phyloP scores from a whole-genome alignment of 148 eudicot genomes.

The Silene conica region DNA sequence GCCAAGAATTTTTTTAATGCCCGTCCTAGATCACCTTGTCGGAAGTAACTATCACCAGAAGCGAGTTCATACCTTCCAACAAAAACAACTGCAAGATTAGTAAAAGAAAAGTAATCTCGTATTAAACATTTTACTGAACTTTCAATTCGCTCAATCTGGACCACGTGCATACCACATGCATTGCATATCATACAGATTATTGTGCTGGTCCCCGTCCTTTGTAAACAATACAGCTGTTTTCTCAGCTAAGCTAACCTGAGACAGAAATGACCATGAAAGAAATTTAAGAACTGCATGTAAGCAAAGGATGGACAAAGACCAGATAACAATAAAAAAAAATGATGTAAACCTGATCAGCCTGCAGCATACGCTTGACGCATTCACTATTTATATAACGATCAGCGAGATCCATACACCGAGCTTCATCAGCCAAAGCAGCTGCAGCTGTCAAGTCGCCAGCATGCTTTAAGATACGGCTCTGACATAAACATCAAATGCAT shows the following conservation, averaged over 20 bases:
- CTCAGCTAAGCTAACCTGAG: conserved; percentile 82
- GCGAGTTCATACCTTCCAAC: conserved; percentile 89
- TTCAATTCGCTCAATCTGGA: neutral
- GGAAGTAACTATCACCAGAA: conserved; percentile 94
- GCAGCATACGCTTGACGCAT: conserved; percentile 96
- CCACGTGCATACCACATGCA: conserved; percentile 85
- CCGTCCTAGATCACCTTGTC: conserved; percentile 95
- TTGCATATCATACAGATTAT: conserved; percentile 95
- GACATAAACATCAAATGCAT: conserved; percentile 21
- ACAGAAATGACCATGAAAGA: conserved; percentile 9
- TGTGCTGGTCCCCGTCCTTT: conserved; percentile 97
- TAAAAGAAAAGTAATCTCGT: conserved; percentile 6
- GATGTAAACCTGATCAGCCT: conserved; percentile 84
- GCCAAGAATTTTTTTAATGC: conserved; percentile 88
- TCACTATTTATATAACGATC: conserved; percentile 95
- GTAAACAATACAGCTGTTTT: conserved; percentile 95
- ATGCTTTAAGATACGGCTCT: conserved; percentile 97
- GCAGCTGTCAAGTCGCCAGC: conserved; percentile 91
- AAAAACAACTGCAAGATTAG: conserved; percentile 6
- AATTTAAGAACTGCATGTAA: conserved; percentile 8
- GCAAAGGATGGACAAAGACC: neutral
- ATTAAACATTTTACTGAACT: neutral
- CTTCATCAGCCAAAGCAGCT: conserved; percentile 99
- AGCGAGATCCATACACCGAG: conserved; percentile 99
- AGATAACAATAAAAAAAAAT: neutral